phyloP scores from a whole-genome alignment of 2,329 filamentous ascomycete genomes.

The Talaromyces sp. region DNA sequence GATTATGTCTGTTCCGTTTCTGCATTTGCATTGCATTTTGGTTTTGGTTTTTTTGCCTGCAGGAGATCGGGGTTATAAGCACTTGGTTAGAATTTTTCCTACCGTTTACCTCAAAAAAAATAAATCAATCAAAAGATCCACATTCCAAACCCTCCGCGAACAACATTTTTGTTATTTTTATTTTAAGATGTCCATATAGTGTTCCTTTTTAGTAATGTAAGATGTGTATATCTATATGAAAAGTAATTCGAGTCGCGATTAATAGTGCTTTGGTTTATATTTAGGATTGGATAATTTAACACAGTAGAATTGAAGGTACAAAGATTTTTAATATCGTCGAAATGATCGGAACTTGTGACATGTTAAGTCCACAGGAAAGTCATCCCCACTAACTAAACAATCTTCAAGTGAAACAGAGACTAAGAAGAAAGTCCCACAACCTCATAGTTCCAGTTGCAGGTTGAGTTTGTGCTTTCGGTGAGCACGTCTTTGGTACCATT shows the following conservation, averaged over 20 bases:
- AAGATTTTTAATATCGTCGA: neutral
- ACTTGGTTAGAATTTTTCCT: neutral
- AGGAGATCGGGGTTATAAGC: neutral
- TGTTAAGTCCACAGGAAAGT: neutral
- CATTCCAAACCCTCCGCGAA: neutral
- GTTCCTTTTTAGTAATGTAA: neutral
- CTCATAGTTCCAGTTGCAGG: conserved; percentile 12
- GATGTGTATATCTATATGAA: neutral
- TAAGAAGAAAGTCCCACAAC: conserved; percentile 9
- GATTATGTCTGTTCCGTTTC: neutral
- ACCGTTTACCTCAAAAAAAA: neutral
- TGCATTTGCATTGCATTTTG: neutral
- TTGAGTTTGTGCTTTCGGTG: neutral
- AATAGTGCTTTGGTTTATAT: neutral
- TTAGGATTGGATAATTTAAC: neutral
- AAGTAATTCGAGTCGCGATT: neutral
- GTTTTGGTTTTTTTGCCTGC: neutral
- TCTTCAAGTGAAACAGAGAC: neutral
- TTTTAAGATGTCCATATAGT: neutral
- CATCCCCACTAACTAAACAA: neutral
- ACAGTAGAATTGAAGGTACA: neutral
- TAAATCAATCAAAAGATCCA: neutral
- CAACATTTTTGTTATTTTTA: no score
- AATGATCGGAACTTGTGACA: neutral
- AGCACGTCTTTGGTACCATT: conserved; percentile 8